Evolutionary conservation across 192 early-diverging fungal genomes (phyloP).

Genomic region (Anaeromyces robustus): DNA sequence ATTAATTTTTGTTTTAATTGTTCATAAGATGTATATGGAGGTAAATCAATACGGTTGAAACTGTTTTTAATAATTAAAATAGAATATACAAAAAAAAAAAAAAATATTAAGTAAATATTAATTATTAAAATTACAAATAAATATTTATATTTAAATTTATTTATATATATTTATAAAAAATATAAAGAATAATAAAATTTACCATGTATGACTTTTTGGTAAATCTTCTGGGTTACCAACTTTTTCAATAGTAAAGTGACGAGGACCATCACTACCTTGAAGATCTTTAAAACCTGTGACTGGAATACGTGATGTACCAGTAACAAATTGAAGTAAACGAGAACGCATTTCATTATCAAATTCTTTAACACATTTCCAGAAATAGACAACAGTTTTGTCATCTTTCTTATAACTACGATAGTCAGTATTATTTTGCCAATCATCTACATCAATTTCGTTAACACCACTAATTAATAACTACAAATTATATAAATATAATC

Average conservation of each 20-base stretch:
- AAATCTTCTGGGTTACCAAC: conserved; percentile 67
- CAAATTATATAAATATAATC: too few relatives aligned
- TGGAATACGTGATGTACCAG: conserved; percentile 92
- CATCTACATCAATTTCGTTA: conserved; percentile 89
- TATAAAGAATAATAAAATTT: conserved; percentile 5
- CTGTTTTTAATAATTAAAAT: conserved; percentile 12
- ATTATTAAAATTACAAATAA: not conserved
- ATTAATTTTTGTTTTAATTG: conserved; percentile 60
- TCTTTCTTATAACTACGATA: conserved; percentile 95
- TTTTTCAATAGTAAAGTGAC: conserved; percentile 91
- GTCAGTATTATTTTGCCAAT: conserved; percentile 98
- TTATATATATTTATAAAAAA: not conserved
- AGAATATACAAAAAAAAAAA: not conserved
- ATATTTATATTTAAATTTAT: too few relatives aligned
- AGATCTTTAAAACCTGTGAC: conserved; percentile 98
- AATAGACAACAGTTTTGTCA: conserved; percentile 88
- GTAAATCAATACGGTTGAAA: conserved; percentile 95
- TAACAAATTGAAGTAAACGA: conserved; percentile 90
- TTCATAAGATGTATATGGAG: conserved; percentile 74
- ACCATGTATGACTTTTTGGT: conserved; percentile 92
- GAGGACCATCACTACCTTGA: conserved; percentile 89
- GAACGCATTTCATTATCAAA: conserved; percentile 92
- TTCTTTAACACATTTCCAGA: conserved; percentile 79
- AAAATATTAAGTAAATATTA: not conserved
- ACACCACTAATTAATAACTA: conserved; percentile 87